These are phyloP conservation scores for Pseudonitzschia multiseries DNA, from an alignment of 108 stramenopile genomes.

Conservation along the genomic window DNA sequence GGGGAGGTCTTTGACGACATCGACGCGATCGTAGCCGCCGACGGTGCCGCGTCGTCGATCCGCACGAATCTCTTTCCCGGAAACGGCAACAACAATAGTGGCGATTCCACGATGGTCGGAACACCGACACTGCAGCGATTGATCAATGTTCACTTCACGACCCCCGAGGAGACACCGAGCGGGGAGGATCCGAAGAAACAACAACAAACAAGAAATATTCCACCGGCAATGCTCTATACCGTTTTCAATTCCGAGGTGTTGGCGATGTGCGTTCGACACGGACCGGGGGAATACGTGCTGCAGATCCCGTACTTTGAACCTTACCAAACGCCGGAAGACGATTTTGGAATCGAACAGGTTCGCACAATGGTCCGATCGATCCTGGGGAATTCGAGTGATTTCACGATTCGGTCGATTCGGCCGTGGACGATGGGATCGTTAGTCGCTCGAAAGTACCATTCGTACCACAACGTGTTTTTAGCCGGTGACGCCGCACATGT, in stretches of 20 bases:
- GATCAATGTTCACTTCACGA: conserved; percentile 86
- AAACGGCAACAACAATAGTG: background rate
- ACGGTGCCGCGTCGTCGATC: conserved; percentile 78
- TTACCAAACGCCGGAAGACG: conserved; percentile 67
- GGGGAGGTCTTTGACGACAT: conserved; percentile 13
- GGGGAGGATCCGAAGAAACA: background rate
- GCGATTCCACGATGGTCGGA: conserved; percentile 46
- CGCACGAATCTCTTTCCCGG: conserved; percentile 40
- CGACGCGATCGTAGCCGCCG: conserved; percentile 71
- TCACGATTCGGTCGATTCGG: conserved; percentile 73
- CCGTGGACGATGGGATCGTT: conserved; percentile 91
- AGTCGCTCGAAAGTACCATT: conserved; percentile 63
- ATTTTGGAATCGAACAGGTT: conserved; percentile 53
- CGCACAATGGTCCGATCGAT: conserved; percentile 56
- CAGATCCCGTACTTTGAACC: conserved; percentile 96
- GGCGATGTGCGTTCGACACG: conserved; percentile 90
- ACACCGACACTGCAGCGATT: conserved; percentile 65
- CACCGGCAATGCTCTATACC: conserved; percentile 92
- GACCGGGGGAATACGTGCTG: conserved; percentile 87
- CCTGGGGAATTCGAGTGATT: conserved; percentile 38
- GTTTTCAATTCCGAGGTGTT: conserved; percentile 81
- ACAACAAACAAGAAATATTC: conserved; percentile 6
- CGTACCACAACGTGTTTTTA: conserved; percentile 47
- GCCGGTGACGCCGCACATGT: conserved; percentile 95
- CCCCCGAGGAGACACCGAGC: conserved; percentile 15